These are phyloP conservation scores for Lactarius sp. DNA, from an alignment of 768 basidiomycete genomes.

Conservation along the genomic window DNA sequence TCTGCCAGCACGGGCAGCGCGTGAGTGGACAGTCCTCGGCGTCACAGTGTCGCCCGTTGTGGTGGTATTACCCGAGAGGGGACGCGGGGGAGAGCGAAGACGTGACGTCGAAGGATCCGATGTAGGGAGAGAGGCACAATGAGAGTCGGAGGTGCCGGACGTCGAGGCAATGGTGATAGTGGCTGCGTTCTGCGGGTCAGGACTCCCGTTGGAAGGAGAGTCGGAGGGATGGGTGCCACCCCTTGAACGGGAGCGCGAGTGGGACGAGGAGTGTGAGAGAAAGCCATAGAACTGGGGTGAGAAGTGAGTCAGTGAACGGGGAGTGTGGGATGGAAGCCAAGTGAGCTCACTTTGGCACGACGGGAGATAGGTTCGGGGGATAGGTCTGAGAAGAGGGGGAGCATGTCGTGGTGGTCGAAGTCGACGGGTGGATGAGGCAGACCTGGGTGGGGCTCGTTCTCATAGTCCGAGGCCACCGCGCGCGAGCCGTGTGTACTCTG, in stretches of 20 bases:
- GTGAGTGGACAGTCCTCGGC: slow-evolving; percentile 32
- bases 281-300: slow-evolving; percentile 53
- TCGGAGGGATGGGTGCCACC: slow-evolving; percentile 21
- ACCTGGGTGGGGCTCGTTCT: slow-evolving; percentile 21
- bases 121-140: slow-evolving; percentile 21
- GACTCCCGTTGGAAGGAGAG: slow-evolving; percentile 29
- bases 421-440: slow-evolving; percentile 20
- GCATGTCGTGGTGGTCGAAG: slow-evolving; percentile 25
- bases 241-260: slow-evolving; percentile 53
- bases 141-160: slow-evolving; percentile 25
- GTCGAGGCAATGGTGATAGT: slow-evolving; percentile 21
- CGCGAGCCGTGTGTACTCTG: slow-evolving; percentile 28
- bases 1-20: slow-evolving; percentile 16
- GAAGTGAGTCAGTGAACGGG: neutral
- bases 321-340: neutral
- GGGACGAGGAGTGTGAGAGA: slow-evolving; percentile 42
- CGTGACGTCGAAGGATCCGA: slow-evolving; percentile 42
- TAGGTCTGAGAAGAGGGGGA: slow-evolving; percentile 15
- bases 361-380: slow-evolving; percentile 9
- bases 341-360: slow-evolving; percentile 22
- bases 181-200: slow-evolving; percentile 24
- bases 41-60: slow-evolving; percentile 58
- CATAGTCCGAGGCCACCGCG: slow-evolving; percentile 25
- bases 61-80: slow-evolving; percentile 60
- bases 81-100: slow-evolving; percentile 49